Evolutionary conservation across 2,329 filamentous ascomycete genomes (phyloP).

Genomic region (Cytospora paraplurivora): DNA sequence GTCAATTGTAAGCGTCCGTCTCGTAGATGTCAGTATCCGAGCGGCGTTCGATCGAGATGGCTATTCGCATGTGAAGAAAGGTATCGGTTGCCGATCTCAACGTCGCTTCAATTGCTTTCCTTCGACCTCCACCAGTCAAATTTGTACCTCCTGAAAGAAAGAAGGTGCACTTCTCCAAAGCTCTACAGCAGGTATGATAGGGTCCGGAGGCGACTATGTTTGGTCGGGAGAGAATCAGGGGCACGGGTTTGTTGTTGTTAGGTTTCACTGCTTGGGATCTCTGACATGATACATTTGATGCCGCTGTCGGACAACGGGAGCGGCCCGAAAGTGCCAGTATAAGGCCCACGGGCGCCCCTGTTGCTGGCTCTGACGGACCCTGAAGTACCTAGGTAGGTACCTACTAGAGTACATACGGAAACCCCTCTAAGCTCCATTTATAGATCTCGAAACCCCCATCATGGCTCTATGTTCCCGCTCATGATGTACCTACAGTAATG

Average conservation of each 20-base stretch:
- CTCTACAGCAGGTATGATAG: background rate
- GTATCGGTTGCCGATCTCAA: background rate
- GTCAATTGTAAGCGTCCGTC: conserved; percentile 4
- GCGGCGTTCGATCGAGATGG: background rate
- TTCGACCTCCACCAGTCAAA: background rate
- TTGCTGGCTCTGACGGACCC: background rate
- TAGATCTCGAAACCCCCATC: background rate
- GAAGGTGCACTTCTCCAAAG: background rate
- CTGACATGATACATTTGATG: conserved; percentile 13
- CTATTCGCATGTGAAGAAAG: background rate
- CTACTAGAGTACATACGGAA: background rate
- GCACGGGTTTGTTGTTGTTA: conserved; percentile 17
- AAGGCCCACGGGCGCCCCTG: no score
- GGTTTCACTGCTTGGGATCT: conserved; percentile 25
- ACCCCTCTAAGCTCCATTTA: background rate
- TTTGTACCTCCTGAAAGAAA: background rate
- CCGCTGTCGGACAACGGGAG: conserved; percentile 6
- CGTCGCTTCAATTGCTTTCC: background rate
- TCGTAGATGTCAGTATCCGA: conserved; percentile 6
- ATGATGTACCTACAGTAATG: conserved; percentile 8
- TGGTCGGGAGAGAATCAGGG: conserved; percentile 6
- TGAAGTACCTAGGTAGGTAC: background rate
- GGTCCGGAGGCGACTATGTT: background rate
- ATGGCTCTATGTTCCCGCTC: conserved; percentile 13
- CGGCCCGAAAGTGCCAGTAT: conserved; percentile 9